These are phyloP conservation scores for Tricholoma bakamatsutake DNA, from an alignment of 768 basidiomycete genomes.

Conservation along the genomic window DNA sequence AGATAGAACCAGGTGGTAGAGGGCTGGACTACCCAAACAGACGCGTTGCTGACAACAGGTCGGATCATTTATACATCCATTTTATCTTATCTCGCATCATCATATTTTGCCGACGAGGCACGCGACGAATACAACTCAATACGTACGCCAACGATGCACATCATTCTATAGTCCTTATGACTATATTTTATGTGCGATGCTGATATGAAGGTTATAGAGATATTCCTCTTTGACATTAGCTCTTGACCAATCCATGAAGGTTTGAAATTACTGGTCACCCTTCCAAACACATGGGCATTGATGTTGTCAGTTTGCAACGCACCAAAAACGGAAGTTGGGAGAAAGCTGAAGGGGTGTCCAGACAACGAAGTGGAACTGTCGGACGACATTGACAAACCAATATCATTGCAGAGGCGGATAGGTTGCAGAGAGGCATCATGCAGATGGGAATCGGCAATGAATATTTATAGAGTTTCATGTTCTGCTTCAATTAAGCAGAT, in stretches of 20 bases:
- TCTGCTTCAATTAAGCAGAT: no score
- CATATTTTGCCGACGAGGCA: neutral
- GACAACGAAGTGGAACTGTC: neutral
- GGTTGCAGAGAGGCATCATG: no score
- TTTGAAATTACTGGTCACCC: neutral
- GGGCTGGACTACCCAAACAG: conserved; percentile 8
- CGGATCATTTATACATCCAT: conserved; percentile 18
- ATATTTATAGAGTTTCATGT: no score
- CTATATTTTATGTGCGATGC: neutral
- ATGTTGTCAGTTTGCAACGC: neutral
- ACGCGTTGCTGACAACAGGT: conserved; percentile 1
- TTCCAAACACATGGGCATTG: neutral
- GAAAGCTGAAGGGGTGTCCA: neutral
- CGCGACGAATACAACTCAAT: neutral
- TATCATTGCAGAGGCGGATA: no score
- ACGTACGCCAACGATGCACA: neutral
- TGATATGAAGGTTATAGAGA: neutral
- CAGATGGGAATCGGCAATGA: no score
- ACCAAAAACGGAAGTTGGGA: neutral
- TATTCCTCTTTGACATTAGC: neutral
- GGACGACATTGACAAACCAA: neutral
- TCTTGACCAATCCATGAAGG: neutral
- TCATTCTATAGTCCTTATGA: no score
- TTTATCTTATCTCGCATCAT: conserved; percentile 20
- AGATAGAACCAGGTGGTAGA: conserved; percentile 11